Evolutionary conservation across 2,329 filamentous ascomycete species (phyloP).

Genomic region (Fusarium robinianum): DNA sequence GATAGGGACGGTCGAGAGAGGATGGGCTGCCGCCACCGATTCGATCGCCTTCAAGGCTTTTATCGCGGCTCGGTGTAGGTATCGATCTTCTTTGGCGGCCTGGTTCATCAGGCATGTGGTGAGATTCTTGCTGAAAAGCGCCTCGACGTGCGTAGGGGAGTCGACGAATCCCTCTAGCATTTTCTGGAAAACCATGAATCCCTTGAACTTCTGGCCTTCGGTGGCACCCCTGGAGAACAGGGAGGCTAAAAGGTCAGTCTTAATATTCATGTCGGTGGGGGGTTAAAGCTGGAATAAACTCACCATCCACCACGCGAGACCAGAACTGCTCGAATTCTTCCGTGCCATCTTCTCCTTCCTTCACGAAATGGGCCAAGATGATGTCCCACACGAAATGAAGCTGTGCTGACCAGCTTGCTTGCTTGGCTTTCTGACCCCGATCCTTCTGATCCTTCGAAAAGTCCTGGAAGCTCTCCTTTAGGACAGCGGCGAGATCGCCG

Average conservation of each 20-base stretch:
- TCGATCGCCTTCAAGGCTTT: constrained; percentile 76
- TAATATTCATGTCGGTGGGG: too few species aligned
- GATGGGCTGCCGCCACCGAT: constrained; percentile 63
- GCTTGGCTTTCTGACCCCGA: constrained; percentile 55
- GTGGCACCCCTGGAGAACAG: constrained; percentile 83
- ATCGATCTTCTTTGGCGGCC: constrained; percentile 74
- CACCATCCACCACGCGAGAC: constrained; percentile 84
- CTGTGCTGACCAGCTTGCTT: constrained; percentile 77
- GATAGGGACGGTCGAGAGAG: constrained; percentile 62
- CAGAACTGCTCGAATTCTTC: constrained; percentile 77
- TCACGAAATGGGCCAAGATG: constrained; percentile 63
- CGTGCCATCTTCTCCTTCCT: constrained; percentile 42
- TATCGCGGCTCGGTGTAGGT: constrained; percentile 77
- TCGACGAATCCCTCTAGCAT: constrained; percentile 62
- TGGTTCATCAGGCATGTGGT: constrained; percentile 84
- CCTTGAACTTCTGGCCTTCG: constrained; percentile 87
- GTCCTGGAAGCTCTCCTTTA: constrained; percentile 73
- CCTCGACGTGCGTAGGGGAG: constrained; percentile 53
- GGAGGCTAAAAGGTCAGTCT: constrained; percentile 61
- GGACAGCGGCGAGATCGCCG: constrained; percentile 70
- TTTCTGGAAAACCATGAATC: constrained; percentile 84
- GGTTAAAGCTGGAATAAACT: constrained; percentile 38
- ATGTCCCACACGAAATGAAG: constrained; percentile 88
- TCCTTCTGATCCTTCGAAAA: constrained; percentile 52
- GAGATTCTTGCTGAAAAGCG: constrained; percentile 81